phyloP scores from a whole-genome alignment of 164 flowering plant genomes.

The Berberis vulgaris region DNA sequence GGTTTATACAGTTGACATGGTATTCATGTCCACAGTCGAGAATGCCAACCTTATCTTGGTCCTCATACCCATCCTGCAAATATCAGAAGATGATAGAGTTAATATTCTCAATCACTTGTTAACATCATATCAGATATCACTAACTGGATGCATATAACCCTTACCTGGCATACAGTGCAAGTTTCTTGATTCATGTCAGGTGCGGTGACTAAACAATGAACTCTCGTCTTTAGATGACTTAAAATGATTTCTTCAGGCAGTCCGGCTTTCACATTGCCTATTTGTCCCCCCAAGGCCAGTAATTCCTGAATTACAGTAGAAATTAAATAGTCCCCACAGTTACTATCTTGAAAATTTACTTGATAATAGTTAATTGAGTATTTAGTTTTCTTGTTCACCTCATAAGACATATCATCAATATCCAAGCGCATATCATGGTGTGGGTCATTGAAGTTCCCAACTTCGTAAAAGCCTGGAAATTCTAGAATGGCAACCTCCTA shows the following conservation, averaged over 20 bases:
- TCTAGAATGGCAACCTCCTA: conserved; percentile 68
- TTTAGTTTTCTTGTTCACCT: conserved; percentile 33
- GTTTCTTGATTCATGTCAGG: conserved; percentile 26
- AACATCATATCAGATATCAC: neutral
- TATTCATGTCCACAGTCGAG: conserved; percentile 22
- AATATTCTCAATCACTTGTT: neutral
- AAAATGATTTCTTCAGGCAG: conserved; percentile 49
- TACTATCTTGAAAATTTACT: neutral
- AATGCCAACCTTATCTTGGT: conserved; percentile 12
- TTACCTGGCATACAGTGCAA: conserved; percentile 88
- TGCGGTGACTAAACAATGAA: conserved; percentile 20
- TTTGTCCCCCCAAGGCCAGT: conserved; percentile 73
- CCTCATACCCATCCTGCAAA: conserved; percentile 12
- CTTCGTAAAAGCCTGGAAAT: conserved; percentile 41
- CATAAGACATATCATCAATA: conserved; percentile 93
- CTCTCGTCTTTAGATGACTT: conserved; percentile 42
- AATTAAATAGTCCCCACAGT: neutral
- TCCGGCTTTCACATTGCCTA: conserved; percentile 71
- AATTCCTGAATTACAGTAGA: conserved; percentile 47
- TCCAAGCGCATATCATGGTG: conserved; percentile 90
- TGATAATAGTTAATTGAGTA: neutral
- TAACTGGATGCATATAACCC: neutral
- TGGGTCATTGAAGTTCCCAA: conserved; percentile 36
- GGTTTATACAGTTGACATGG: conserved; percentile 16
- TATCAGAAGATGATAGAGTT: neutral